Evolutionary conservation across 495 filamentous ascomycete genomes (phyloP), one percentile per base, ranked within the genome.

Genomic region (Trichocladium uniseriatum): DNA sequence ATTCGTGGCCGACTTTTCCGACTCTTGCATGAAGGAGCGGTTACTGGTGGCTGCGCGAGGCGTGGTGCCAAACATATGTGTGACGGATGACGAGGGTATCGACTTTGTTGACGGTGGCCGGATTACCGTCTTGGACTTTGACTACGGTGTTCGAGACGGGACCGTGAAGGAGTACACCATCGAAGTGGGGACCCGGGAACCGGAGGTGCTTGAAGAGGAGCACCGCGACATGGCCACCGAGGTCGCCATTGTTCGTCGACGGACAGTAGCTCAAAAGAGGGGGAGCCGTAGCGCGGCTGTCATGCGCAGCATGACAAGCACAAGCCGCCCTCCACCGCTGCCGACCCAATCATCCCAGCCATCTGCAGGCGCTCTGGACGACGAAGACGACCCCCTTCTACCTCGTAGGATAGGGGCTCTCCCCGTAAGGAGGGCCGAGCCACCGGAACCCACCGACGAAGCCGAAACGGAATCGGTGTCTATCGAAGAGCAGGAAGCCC

Each of bases 101-200:
- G 75, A 73, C 51, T 82, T 87, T 48, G 77, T 90, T n/a, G 87
- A 90, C 54, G 86, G 87, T 20, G 87, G 87, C 16, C 76, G 87
- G 54, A 68, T 94, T n/a, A 76, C 81, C 10, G 64, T 94, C 7
- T 67, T 90, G 40, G 87, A 92, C 60, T 92, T 94, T 55, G 73
- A 79, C 45, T 80, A 84, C 49, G 67, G 75, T 8, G 51, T 72
- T 11, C 63, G 48, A 4, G 69, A 86, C 64, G 84, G 84, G 6
- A 60, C 68, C 22, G 64, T 68, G 15, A 62, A 60, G 2, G 76
- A 83, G 52, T 57, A 84, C 20, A 79, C 72, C 2, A 82, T 94
- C 52, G 87, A 92, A 62, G 78, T 92, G 46, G 87, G 87, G 3
- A 79, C 80, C 38, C 74, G 72, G 36, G 78, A 77, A 45, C 81